A percentile compares a stretch with the other conserved stretches of the same genome.
Conservation (phyloP, 306 rosid species). For the Dryas octopetala region DNA sequence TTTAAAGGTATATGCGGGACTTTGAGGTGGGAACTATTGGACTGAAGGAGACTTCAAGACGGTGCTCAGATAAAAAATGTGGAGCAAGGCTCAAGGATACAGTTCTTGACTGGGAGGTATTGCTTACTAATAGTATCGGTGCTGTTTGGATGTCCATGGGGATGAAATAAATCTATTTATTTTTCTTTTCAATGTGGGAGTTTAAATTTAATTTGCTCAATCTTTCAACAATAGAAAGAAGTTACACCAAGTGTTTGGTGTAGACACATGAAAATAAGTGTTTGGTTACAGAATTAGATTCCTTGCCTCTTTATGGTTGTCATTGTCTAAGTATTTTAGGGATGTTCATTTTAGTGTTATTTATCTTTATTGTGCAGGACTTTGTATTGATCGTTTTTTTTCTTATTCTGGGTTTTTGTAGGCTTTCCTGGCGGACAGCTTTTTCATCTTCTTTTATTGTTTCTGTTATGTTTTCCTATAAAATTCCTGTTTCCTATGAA, state of each 20-base stretch:
- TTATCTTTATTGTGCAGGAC: neutral
- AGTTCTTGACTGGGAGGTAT: slow-evolving; percentile 99
- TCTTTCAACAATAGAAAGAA: neutral
- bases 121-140: slow-evolving; percentile 11
- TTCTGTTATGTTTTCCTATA: neutral
- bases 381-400: neutral
- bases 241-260: neutral
- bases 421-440: neutral
- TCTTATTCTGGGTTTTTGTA: neutral
- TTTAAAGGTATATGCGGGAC: slow-evolving; percentile 81
- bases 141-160: slow-evolving; percentile 14
- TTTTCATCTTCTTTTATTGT: neutral
- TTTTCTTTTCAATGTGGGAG: neutral
- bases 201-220: neutral
- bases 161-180: neutral
- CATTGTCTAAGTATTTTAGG: neutral
- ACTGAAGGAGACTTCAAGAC: slow-evolving; percentile 85
- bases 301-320: neutral
- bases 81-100: slow-evolving; percentile 83
- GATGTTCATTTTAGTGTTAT: neutral
- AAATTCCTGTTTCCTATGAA: neutral
- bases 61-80: slow-evolving; percentile 70
- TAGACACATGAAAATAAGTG: neutral
- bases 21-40: slow-evolving; percentile 96
- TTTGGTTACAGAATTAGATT: neutral